Evolutionary conservation across 805 yeast genomes (phyloP).

Genomic region (Suhomyces prunicola): DNA sequence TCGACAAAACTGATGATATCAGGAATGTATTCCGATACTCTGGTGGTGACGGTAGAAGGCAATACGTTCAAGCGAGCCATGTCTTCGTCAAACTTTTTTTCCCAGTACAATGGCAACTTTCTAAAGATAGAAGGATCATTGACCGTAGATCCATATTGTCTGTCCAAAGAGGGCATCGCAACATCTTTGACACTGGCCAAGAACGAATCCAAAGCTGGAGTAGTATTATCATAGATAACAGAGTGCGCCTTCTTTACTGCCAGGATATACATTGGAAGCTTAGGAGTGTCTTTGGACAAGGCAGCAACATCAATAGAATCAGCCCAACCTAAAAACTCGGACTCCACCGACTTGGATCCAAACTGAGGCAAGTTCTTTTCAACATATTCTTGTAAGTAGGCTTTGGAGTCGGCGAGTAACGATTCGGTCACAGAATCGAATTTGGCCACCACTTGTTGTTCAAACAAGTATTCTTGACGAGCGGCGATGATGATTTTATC

Average conservation of each 20-base stretch:
- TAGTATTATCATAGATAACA: conserved; percentile 35
- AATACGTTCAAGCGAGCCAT: conserved; percentile 83
- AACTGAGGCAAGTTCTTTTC: conserved; percentile 52
- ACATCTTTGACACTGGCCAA: conserved; percentile 66
- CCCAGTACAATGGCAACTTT: conserved; percentile 87
- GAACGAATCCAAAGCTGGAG: conserved; percentile 32
- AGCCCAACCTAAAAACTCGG: conserved; percentile 53
- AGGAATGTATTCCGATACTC: conserved; percentile 94
- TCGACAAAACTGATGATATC: conserved; percentile 82
- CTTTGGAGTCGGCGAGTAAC: conserved; percentile 37
- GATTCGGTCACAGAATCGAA: conserved; percentile 28
- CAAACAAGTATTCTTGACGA: conserved; percentile 80
- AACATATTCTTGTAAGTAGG: conserved; percentile 50
- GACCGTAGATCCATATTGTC: conserved; percentile 66
- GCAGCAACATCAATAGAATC: conserved; percentile 45
- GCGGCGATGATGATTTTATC: conserved; percentile 95
- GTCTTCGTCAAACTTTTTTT: conserved; percentile 75
- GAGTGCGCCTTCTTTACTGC: conserved; percentile 54
- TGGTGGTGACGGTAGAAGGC: conserved; percentile 81
- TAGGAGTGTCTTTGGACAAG: conserved; percentile 62
- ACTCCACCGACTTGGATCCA: conserved; percentile 14
- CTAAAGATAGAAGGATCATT: conserved; percentile 83
- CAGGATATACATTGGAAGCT: conserved; percentile 77
- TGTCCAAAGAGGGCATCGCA: conserved; percentile 69
- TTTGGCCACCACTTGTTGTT: conserved; percentile 43